phyloP scores from a whole-genome alignment of 2,329 filamentous ascomycete genomes.

The Aspergillus sp. region DNA sequence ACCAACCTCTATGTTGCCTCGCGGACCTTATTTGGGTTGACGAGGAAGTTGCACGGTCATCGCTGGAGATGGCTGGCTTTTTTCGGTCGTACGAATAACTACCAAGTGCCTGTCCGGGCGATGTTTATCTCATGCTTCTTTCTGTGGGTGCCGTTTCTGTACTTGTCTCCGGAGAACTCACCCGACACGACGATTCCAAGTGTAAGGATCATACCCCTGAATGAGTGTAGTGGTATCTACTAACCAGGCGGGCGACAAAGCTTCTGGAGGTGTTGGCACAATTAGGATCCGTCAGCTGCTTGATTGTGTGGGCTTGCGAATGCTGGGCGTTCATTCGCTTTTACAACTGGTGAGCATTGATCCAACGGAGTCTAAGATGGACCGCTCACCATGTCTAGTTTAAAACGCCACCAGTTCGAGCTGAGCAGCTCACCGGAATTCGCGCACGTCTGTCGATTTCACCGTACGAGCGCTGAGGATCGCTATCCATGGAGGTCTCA shows the following conservation, averaged over 20 bases:
- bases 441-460: conserved; percentile 11
- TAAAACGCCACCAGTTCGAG: conserved; percentile 7
- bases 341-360: conserved; percentile 32
- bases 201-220: background rate
- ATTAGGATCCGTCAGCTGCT: conserved; percentile 34
- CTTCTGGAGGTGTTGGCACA: conserved; percentile 41
- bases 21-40: conserved; percentile 32
- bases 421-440: conserved; percentile 10
- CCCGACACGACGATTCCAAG: conserved; percentile 13
- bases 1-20: conserved; percentile 37
- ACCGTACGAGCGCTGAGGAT: conserved; percentile 8
- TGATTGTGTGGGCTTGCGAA: conserved; percentile 43
- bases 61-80: conserved; percentile 19
- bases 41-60: conserved; percentile 17
- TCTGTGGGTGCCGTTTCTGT: conserved; percentile 44
- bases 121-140: conserved; percentile 43
- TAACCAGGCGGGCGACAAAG: conserved; percentile 17
- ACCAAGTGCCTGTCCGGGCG: conserved; percentile 37
- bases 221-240: background rate
- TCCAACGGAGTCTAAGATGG: background rate
- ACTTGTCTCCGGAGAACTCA: conserved; percentile 23
- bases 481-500: conserved; percentile 43
- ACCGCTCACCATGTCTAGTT: background rate
- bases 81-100: conserved; percentile 25
- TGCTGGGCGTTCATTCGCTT: conserved; percentile 43